Evolutionary conservation across 768 basidiomycete species (phyloP).

Genomic region (Psilocybe cubensis): DNA sequence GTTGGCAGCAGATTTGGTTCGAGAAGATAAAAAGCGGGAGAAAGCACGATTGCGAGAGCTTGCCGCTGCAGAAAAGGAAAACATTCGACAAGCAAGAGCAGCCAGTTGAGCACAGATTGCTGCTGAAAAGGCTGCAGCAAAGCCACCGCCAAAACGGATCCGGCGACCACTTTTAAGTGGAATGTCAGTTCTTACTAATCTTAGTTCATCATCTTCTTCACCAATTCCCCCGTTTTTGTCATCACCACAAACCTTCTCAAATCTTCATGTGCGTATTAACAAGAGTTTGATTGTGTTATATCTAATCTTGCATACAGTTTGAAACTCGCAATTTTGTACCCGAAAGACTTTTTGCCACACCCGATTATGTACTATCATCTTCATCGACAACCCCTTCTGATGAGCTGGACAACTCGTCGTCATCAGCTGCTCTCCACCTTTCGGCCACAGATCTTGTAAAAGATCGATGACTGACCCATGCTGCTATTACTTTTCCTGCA

Average conservation of each 20-base stretch:
- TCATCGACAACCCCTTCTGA: no score
- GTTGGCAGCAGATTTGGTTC: no score
- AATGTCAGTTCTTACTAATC: conserved; percentile 2
- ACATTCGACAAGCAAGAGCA: not conserved
- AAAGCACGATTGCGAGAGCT: conserved; percentile 1
- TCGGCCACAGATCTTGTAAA: conserved; percentile 13
- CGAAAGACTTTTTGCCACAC: no score
- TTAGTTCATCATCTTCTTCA: not conserved
- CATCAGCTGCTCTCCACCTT: no score
- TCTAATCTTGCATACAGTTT: no score
- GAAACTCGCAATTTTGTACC: no score
- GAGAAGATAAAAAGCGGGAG: not conserved
- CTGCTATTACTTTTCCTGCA: conserved; percentile 7
- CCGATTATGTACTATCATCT: no score
- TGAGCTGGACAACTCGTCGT: no score
- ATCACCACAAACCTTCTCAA: no score
- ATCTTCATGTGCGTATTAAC: no score
- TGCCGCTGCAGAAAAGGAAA: conserved; percentile 6
- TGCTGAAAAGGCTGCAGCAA: not conserved
- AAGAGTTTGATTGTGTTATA: no score
- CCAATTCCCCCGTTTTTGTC: not conserved
- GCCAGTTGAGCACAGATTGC: not conserved
- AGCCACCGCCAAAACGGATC: not conserved
- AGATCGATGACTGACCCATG: conserved; percentile 22
- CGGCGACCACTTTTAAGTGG: not conserved